Percentiles rank a stretch among this genome's conserved stretches.
Evolutionary conservation across 108 stramenopile genomes (phyloP).

Genomic region (Skeletonema grethae): DNA sequence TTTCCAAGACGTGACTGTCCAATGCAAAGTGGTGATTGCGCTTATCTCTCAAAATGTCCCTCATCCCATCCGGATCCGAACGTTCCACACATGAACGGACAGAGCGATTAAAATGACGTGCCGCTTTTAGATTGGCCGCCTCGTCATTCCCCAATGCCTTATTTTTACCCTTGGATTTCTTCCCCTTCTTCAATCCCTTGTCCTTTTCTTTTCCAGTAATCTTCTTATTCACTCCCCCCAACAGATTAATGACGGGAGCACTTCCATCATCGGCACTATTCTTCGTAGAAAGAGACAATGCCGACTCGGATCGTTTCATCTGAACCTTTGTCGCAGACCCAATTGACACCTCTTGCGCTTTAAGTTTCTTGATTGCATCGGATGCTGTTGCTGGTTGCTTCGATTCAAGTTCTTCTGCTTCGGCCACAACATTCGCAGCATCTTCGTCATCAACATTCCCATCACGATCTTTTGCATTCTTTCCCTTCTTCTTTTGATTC

Average conservation of each 20-base stretch:
- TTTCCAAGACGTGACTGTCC: conserved; percentile 77
- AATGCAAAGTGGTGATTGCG: conserved; percentile 81
- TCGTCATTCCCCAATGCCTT: conserved; percentile 68
- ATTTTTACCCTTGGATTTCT: conserved; percentile 60
- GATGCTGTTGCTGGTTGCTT: conserved; percentile 46
- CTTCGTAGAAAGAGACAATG: conserved; percentile 27
- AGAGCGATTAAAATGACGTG: conserved; percentile 74
- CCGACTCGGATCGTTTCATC: conserved; percentile 57
- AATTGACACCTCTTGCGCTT: conserved; percentile 82
- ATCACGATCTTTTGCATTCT: conserved; percentile 21
- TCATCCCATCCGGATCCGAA: conserved; percentile 76
- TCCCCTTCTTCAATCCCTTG: conserved; percentile 46
- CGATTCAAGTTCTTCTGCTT: background rate
- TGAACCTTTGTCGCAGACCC: conserved; percentile 69
- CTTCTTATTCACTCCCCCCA: conserved; percentile 25
- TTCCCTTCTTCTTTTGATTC: conserved; percentile 15
- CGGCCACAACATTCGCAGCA: background rate
- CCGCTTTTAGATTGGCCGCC: conserved; percentile 71
- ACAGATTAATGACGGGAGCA: conserved; percentile 50
- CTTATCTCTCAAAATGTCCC: conserved; percentile 71
- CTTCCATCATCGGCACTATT: conserved; percentile 9
- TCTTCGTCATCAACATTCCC: conserved; percentile 3
- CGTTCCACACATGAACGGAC: conserved; percentile 78
- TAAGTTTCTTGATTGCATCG: conserved; percentile 69
- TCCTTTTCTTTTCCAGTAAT: conserved; percentile 38